A percentile compares a stretch with the other conserved stretches of the same genome.
Evolutionary conservation across 2,329 filamentous ascomycete species (phyloP).

Genomic region (Diatrype stigma): DNA sequence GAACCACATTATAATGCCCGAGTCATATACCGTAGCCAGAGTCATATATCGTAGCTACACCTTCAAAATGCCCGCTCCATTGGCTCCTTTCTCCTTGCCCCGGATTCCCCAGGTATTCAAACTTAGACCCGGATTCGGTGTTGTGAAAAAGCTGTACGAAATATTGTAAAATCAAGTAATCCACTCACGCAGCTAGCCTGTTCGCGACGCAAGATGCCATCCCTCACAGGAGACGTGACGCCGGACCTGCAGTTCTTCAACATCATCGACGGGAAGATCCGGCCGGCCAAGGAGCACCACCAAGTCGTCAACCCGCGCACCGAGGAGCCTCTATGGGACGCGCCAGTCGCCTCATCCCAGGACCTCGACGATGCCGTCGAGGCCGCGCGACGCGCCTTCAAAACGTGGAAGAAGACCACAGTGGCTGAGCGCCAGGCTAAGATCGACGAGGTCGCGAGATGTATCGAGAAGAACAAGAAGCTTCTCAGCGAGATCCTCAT

Average conservation of each 20-base stretch:
- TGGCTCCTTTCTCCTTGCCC: too few relatives aligned
- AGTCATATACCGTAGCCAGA: too few relatives aligned
- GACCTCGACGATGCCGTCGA: slow-evolving; percentile 39
- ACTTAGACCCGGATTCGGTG: too few relatives aligned
- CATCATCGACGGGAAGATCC: slow-evolving; percentile 39
- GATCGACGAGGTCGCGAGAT: slow-evolving; percentile 36
- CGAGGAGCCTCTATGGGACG: slow-evolving; percentile 39
- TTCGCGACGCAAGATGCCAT: too few relatives aligned
- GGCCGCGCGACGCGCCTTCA: slow-evolving; percentile 41
- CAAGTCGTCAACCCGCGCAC: slow-evolving; percentile 42
- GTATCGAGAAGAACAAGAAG: slow-evolving; percentile 34
- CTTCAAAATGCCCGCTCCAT: too few relatives aligned
- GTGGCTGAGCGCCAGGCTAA: slow-evolving; percentile 37
- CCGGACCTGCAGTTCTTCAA: slow-evolving; percentile 35
- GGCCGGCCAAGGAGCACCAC: slow-evolving; percentile 28
- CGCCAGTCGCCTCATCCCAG: slow-evolving; percentile 40
- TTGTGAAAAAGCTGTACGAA: too few relatives aligned
- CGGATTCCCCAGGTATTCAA: too few relatives aligned
- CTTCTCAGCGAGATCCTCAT: slow-evolving; percentile 42
- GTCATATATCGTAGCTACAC: too few relatives aligned
- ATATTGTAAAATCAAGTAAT: too few relatives aligned
- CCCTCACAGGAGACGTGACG: slow-evolving; percentile 8
- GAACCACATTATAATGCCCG: too few relatives aligned
- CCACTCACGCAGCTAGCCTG: too few relatives aligned
- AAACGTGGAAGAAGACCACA: slow-evolving; percentile 41